Conservation (phyloP, 352 stramenopile species). For the Globisporangium yorkense region DNA sequence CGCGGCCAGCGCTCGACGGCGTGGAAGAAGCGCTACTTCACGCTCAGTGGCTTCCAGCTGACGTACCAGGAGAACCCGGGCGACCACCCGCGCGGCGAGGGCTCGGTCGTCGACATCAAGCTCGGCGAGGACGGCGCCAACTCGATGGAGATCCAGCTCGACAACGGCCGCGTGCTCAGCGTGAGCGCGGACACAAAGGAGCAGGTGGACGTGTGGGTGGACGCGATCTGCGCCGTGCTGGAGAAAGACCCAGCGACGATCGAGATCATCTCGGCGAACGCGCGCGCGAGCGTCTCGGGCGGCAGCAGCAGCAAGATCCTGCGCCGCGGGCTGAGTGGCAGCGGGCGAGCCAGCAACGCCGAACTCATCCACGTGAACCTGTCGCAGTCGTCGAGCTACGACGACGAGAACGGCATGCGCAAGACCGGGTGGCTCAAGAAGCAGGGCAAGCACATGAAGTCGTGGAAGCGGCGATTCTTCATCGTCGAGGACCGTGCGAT, state of each 20-base stretch:
- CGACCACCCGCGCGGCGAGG: conserved; percentile 52
- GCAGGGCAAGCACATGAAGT: conserved; percentile 63
- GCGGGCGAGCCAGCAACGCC: neutral
- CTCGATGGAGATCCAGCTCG: conserved; percentile 63
- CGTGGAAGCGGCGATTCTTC: conserved; percentile 77
- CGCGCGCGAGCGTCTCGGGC: neutral
- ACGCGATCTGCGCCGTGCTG: conserved; percentile 49
- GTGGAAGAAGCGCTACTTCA: conserved; percentile 77
- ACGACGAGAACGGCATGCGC: conserved; percentile 6
- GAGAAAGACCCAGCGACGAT: conserved; percentile 26
- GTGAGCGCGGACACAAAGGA: conserved; percentile 53
- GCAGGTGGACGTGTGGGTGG: conserved; percentile 56
- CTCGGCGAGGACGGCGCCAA: conserved; percentile 38
- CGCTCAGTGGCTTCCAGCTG: conserved; percentile 49
- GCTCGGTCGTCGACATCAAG: conserved; percentile 52
- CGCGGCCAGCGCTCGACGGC: conserved; percentile 44
- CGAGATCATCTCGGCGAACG: conserved; percentile 6
- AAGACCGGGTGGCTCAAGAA: conserved; percentile 80
- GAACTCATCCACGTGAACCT: too few relatives aligned
- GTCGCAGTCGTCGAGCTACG: neutral
- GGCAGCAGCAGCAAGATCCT: neutral
- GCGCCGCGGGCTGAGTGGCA: conserved; percentile 6
- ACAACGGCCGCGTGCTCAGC: conserved; percentile 49
- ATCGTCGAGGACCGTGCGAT: conserved; percentile 47
- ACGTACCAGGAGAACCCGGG: conserved; percentile 58